These are phyloP conservation scores for Colletotrichum caudatum DNA, from an alignment of 2,329 filamentous ascomycete genomes.

Conservation along the genomic window DNA sequence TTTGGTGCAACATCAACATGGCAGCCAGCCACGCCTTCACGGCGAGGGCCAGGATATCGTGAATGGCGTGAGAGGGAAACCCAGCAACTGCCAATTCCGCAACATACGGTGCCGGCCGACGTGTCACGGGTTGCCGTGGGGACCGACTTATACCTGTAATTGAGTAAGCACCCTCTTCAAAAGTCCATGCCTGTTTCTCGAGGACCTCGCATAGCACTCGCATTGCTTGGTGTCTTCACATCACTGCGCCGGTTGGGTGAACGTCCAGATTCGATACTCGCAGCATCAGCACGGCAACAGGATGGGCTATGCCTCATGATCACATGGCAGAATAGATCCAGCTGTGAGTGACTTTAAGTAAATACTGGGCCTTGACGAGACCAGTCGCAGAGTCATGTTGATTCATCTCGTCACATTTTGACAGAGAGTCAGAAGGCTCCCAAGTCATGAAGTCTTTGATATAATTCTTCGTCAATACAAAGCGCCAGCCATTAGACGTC, in stretches of 20 bases:
- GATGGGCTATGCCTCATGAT: not conserved
- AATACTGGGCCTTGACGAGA: not conserved
- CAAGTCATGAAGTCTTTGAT: not conserved
- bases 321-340: not conserved
- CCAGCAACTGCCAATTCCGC: not conserved
- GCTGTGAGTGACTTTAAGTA: not conserved
- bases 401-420: not conserved
- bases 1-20: conserved; percentile 15
- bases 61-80: not conserved
- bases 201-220: not conserved
- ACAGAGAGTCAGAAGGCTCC: not conserved
- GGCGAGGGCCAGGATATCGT: not conserved
- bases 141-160: not conserved
- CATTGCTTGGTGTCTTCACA: not conserved
- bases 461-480: not conserved
- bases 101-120: not conserved
- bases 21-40: not conserved
- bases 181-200: not conserved
- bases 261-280: not conserved
- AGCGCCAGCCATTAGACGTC: not conserved
- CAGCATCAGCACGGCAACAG: not conserved
- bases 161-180: not conserved
- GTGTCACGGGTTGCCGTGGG: not conserved
- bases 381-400: not conserved
- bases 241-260: not conserved